These are phyloP conservation scores for Amaranthus tricolor DNA, from an alignment of 179 eudicot species.

Conservation along the genomic window DNA sequence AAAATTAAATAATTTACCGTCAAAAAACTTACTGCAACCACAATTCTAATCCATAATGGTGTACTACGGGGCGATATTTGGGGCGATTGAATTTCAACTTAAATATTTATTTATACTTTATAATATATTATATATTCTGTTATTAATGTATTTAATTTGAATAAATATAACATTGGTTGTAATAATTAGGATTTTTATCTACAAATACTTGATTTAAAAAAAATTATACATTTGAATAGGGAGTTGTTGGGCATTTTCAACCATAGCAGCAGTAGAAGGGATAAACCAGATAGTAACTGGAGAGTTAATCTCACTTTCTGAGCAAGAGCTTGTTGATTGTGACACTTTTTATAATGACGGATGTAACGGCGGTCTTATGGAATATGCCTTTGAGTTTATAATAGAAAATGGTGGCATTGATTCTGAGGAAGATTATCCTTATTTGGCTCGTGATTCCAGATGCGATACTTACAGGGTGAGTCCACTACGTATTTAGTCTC, in stretches of 20 bases:
- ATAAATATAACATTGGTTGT: no score
- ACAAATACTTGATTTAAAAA: background rate
- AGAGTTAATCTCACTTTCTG: slow-evolving; percentile 59
- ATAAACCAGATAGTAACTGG: slow-evolving; percentile 71
- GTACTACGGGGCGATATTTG: no score
- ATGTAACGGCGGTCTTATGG: slow-evolving; percentile 88
- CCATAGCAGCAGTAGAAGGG: slow-evolving; percentile 78
- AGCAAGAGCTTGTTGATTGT: slow-evolving; percentile 82
- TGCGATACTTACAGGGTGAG: slow-evolving; percentile 60
- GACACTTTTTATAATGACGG: slow-evolving; percentile 46
- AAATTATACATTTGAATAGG: slow-evolving; percentile 29
- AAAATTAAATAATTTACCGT: no score
- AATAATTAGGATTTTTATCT: no score
- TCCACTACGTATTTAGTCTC: background rate
- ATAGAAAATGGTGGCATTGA: slow-evolving; percentile 71
- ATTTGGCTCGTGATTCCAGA: slow-evolving; percentile 47
- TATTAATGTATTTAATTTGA: no score
- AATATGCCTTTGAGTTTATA: slow-evolving; percentile 69
- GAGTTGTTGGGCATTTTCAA: slow-evolving; percentile 94
- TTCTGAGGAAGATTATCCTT: slow-evolving; percentile 74
- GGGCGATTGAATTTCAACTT: no score
- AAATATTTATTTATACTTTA: no score
- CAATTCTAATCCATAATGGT: no score
- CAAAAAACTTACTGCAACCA: no score
- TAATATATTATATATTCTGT: no score